Conservation (phyloP, 352 stramenopile species). For the Pythium phragmiticola region DNA sequence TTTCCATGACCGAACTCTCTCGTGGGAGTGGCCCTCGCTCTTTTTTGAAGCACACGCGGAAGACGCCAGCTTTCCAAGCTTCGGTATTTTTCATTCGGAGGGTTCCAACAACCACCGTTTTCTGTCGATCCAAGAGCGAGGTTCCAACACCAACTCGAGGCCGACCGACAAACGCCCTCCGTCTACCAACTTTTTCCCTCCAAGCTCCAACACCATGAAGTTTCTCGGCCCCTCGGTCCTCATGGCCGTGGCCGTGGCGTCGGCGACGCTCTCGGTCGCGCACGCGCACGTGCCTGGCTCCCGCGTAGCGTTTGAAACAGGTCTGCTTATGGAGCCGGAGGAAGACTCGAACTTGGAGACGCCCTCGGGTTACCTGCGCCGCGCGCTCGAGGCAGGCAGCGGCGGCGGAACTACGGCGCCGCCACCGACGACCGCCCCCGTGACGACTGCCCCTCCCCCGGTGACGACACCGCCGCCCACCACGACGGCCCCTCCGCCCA, state of each 20-base stretch:
- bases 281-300: background rate
- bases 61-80: background rate
- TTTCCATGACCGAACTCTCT: constrained; percentile 1
- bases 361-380: constrained; percentile 12
- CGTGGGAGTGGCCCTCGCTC: background rate
- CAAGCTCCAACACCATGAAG: constrained; percentile 20
- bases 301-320: constrained; percentile 6
- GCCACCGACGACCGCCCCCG: constrained; percentile 27
- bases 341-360: constrained; percentile 2
- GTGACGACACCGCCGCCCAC: constrained; percentile 27
- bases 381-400: constrained; percentile 4
- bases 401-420: background rate
- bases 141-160: constrained; percentile 8
- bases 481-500: constrained; percentile 24
- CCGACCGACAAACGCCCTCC: constrained; percentile 18
- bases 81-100: constrained; percentile 49
- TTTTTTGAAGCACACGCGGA: background rate
- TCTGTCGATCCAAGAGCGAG: background rate
- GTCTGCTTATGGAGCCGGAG: constrained; percentile 1
- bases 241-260: constrained; percentile 22
- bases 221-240: constrained; percentile 21
- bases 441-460: constrained; percentile 23
- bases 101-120: constrained; percentile 33
- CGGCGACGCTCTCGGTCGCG: background rate
- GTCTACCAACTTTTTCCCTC: constrained; percentile 19